Evolutionary conservation across 129 eudicot genomes (phyloP).

Genomic region (Flaveria bidentis): DNA sequence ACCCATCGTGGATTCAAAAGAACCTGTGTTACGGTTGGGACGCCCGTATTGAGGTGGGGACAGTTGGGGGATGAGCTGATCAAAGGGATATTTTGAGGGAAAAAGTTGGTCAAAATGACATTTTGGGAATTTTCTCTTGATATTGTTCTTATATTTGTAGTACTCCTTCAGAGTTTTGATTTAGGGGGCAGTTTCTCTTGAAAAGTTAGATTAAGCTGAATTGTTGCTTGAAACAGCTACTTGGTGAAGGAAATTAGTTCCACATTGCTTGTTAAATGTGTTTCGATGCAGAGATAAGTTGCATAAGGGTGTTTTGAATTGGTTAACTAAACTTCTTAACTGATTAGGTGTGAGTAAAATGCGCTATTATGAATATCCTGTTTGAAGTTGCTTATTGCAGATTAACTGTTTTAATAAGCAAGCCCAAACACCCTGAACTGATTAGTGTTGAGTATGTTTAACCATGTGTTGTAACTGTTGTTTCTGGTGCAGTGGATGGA

Average conservation of each 20-base stretch:
- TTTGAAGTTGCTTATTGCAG: slow-evolving; percentile 3
- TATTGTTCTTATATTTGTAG: too few relatives aligned
- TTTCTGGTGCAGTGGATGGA: slow-evolving; percentile 70
- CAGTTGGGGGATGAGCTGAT: too few relatives aligned
- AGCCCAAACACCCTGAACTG: not conserved
- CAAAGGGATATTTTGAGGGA: too few relatives aligned
- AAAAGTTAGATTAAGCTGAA: slow-evolving; percentile 2
- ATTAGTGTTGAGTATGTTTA: slow-evolving; percentile 13
- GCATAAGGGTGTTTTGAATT: slow-evolving; percentile 1
- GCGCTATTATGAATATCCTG: not conserved
- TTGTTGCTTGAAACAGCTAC: too few relatives aligned
- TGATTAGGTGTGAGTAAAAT: not conserved
- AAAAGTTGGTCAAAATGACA: too few relatives aligned
- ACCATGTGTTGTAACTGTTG: slow-evolving; percentile 3
- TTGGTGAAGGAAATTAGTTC: too few relatives aligned
- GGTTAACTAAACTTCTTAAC: not conserved
- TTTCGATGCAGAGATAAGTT: not conserved
- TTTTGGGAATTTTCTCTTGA: too few relatives aligned
- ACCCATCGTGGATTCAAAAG: too few relatives aligned
- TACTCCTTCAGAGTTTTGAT: too few relatives aligned
- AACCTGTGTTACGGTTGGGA: too few relatives aligned
- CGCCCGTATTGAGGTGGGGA: too few relatives aligned
- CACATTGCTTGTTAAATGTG: not conserved
- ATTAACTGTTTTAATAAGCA: not conserved
- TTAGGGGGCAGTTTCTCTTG: slow-evolving; percentile 3